Evolutionary conservation across 2,329 filamentous ascomycete species (phyloP), one percentile per base, ranked within the genome.

Genomic region (Aspergillus ruber): DNA sequence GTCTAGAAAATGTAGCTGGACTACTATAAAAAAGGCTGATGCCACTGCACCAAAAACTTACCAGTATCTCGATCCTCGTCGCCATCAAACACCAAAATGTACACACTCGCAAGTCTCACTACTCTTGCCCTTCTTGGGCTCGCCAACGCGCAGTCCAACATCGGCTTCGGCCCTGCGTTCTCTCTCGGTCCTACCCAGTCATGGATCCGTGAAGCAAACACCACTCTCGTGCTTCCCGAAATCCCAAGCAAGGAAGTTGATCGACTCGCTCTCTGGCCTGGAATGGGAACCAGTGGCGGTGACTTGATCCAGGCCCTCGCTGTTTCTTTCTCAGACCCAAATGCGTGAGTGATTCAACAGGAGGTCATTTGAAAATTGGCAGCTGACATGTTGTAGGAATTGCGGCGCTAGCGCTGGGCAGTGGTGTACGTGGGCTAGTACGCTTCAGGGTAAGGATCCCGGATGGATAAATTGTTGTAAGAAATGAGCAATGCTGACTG

Each of bases 361-460:
- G 32, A 35, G 6, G 9, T 6, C 8, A 6, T 8, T 35, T 35
- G 6, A 5, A 6, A 12, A n/a, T 3, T 6, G 4, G 3, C n/a
- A 15, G 8, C 33, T 35, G 6, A 35, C 6, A 17, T 21, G 10
- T 33, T 43, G 38, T 32, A 60, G 58, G 8, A 62, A 64, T 50
- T 66, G 62, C 21, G 61, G 62, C 5, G 62, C 55, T 0, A 58
- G 33, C 1, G 43, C 50, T 8, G 63, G 63, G 18, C 60, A 66
- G 42, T 66, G 63, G 63, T 66, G 63, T 40, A 57, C 55, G 1
- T 66, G 61, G 56, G 63, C 62, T 8, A 65, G 62, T 39, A 64
- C 61, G 0, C 56, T 65, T 6, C 53, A 64, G 43, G 59, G 33
- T 17, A 35, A 17, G 13, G 3, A 35, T 8, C 33, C 3, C 33